phyloP scores from a whole-genome alignment of 1,139 yeast genomes.

The Taiozyma onychis region DNA sequence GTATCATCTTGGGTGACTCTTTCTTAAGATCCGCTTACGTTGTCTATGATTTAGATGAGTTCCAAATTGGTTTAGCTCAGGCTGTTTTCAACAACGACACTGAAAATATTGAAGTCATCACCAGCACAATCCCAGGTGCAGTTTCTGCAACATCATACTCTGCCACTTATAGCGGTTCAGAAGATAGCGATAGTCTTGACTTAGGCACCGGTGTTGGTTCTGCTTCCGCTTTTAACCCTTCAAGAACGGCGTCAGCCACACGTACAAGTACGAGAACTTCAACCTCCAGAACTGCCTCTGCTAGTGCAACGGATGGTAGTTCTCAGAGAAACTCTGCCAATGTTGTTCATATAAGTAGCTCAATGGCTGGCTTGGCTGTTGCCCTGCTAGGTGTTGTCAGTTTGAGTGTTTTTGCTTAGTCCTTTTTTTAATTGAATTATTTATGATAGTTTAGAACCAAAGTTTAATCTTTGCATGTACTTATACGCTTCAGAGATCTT shows the following conservation, averaged over 20 bases:
- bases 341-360: not conserved
- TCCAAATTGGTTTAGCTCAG: conserved; percentile 64
- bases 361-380: not conserved
- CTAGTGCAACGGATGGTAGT: not conserved
- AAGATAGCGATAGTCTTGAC: not conserved
- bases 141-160: conserved; percentile 30
- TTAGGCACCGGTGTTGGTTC: not conserved
- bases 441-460: not conserved
- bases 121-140: conserved; percentile 42
- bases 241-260: not conserved
- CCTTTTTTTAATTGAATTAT: not conserved
- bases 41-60: conserved; percentile 69
- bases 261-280: not conserved
- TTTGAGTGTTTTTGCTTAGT: not conserved
- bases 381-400: not conserved
- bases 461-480: no score
- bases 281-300: not conserved
- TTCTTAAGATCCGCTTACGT: conserved; percentile 70
- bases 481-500: no score
- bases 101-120: conserved; percentile 40
- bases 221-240: not conserved
- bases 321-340: not conserved
- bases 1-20: conserved; percentile 60
- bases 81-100: conserved; percentile 36
- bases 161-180: conserved; percentile 18